Evolutionary conservation across 345 rosid species (phyloP).

Genomic region (Syzygium aqueum): DNA sequence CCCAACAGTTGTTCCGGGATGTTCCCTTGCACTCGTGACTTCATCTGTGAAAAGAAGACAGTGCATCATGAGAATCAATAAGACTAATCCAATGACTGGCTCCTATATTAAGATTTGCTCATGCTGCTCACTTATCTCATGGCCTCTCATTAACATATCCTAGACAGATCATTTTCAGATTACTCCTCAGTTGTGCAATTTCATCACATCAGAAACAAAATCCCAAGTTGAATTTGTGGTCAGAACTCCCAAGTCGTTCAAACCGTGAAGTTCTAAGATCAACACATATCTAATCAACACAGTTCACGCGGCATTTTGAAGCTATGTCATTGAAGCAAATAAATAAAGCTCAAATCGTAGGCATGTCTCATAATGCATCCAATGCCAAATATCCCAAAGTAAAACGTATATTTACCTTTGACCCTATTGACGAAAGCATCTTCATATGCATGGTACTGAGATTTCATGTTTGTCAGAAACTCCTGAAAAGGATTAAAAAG

Average conservation of each 20-base stretch:
- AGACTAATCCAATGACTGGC: background rate
- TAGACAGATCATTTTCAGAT: background rate
- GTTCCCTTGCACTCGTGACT: slow-evolving; percentile 48
- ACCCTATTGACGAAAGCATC: slow-evolving; percentile 18
- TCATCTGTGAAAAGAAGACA: slow-evolving; percentile 30
- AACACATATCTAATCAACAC: background rate
- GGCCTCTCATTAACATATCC: background rate
- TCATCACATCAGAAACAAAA: background rate
- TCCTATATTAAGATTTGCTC: background rate
- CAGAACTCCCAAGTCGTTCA: background rate
- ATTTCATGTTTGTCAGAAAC: slow-evolving; percentile 1
- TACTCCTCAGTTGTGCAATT: background rate
- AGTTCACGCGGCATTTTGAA: background rate
- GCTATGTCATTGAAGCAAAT: background rate
- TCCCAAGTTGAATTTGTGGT: background rate
- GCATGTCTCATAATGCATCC: background rate
- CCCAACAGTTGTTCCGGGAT: slow-evolving; percentile 66
- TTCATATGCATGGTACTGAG: slow-evolving; percentile 17
- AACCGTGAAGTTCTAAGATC: background rate
- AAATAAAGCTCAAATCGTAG: background rate
- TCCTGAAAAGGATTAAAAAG: slow-evolving; percentile 4
- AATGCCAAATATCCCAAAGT: background rate
- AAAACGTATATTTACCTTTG: slow-evolving; percentile 14
- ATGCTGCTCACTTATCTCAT: background rate
- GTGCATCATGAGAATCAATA: background rate